Percentiles rank a stretch among this genome's conserved stretches.
These are phyloP conservation scores for Prunus yedoensis DNA, from an alignment of 331 rosid species.

Conservation along the genomic window DNA sequence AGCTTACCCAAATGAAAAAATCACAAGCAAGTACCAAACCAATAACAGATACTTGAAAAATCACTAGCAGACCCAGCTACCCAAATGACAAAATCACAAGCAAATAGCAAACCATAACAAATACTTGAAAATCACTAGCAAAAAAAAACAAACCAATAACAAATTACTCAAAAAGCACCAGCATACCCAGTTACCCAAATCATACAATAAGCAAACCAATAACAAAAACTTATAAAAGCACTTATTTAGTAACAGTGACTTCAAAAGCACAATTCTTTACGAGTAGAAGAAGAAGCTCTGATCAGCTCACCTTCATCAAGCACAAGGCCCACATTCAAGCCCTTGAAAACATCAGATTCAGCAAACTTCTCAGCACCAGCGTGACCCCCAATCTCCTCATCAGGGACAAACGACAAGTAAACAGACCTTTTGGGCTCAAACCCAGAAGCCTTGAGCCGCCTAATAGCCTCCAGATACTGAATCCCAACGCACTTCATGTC, in stretches of 20 bases:
- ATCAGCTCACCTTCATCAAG: slow-evolving; percentile 72
- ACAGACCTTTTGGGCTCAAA: slow-evolving; percentile 60
- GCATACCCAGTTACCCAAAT: neutral
- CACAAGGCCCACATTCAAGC: slow-evolving; percentile 67
- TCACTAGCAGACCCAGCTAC: neutral
- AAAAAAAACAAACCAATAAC: neutral
- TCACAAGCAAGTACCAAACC: neutral
- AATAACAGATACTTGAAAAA: neutral
- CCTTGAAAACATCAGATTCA: slow-evolving; percentile 43
- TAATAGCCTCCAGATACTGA: slow-evolving; percentile 90
- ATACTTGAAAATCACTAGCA: neutral
- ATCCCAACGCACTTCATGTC: slow-evolving; percentile 93
- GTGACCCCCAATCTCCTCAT: slow-evolving; percentile 88
- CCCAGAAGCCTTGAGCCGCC: slow-evolving; percentile 50
- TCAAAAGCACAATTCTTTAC: no score
- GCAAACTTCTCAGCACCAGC: slow-evolving; percentile 64
- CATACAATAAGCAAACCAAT: neutral
- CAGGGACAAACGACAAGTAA: slow-evolving; percentile 73
- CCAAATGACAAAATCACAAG: neutral
- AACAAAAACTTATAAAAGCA: neutral
- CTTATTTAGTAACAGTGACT: neutral
- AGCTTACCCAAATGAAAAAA: neutral
- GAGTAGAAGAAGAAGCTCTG: neutral
- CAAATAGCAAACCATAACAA: neutral
- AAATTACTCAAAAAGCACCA: neutral